phyloP scores from a whole-genome alignment of 768 basidiomycete species.

The Amanita inopinata region DNA sequence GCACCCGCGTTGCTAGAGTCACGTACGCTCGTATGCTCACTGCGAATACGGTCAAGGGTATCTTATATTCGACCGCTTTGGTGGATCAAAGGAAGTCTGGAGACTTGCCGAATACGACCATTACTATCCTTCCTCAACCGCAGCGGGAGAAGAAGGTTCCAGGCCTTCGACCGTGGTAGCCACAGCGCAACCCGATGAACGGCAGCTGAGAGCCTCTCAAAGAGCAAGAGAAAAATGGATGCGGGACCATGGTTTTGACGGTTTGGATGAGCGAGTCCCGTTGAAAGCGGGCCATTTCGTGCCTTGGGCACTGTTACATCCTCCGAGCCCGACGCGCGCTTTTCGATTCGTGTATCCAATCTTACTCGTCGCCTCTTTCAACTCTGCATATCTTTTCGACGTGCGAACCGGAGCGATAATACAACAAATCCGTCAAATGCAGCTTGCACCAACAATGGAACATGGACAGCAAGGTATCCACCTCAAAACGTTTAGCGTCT shows the following conservation, averaged over 20 bases:
- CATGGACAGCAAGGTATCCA: too few species aligned
- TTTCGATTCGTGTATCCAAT: slow-evolving; percentile 64
- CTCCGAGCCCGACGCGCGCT: slow-evolving; percentile 37
- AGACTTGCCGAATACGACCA: slow-evolving; percentile 28
- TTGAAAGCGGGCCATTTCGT: slow-evolving; percentile 38
- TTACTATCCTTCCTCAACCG: slow-evolving; percentile 2
- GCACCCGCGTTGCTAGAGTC: slow-evolving; percentile 23
- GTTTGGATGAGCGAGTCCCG: background rate
- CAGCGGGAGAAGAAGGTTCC: slow-evolving; percentile 4
- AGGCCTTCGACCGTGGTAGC: slow-evolving; percentile 9
- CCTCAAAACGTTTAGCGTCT: background rate
- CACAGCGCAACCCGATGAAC: background rate
- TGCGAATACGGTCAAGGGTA: slow-evolving; percentile 68
- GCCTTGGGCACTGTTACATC: slow-evolving; percentile 48
- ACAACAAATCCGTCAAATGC: slow-evolving; percentile 36
- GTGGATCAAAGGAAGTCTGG: slow-evolving; percentile 65
- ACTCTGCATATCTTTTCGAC: slow-evolving; percentile 52
- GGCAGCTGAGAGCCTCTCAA: slow-evolving; percentile 10
- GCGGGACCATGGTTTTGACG: too few species aligned
- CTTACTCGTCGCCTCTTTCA: slow-evolving; percentile 38
- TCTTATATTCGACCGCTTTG: slow-evolving; percentile 55
- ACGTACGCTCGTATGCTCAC: slow-evolving; percentile 52
- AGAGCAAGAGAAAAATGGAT: background rate
- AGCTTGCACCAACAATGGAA: slow-evolving; percentile 11
- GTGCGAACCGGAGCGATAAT: slow-evolving; percentile 39